These are phyloP conservation scores for Pistacia atlantica DNA, from an alignment of 345 rosid species.

Conservation along the genomic window DNA sequence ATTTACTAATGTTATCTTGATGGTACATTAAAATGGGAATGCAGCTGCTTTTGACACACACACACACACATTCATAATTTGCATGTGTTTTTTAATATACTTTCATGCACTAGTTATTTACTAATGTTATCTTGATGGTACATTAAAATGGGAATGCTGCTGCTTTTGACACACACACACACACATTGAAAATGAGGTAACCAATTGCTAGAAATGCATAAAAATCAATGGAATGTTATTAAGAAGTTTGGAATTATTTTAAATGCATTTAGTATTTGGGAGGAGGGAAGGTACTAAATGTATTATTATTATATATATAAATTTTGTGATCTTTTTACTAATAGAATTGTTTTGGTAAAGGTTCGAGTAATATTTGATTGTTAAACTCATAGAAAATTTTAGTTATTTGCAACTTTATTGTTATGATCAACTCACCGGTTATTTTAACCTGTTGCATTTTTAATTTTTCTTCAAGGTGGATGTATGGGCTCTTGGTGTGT, in stretches of 20 bases:
- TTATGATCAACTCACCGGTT: background rate
- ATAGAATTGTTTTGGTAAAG: background rate
- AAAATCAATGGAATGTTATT: background rate
- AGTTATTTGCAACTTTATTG: background rate
- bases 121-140: background rate
- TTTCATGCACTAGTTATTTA: background rate
- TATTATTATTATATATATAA: background rate
- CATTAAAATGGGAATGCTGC: background rate
- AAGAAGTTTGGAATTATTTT: background rate
- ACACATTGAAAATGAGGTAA: background rate
- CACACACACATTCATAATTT: background rate
- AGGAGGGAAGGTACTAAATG: background rate
- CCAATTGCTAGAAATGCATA: background rate
- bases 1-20: background rate
- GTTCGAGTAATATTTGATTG: background rate
- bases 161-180: background rate
- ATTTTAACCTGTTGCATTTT: constrained; percentile 17
- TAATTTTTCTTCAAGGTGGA: constrained; percentile 69
- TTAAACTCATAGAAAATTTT: background rate
- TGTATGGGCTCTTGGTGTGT: constrained; percentile 99
- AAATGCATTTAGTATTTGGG: background rate
- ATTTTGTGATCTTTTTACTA: background rate
- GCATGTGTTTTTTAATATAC: background rate
- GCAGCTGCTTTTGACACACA: background rate
- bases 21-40: background rate